Conservation (phyloP, 768 basidiomycete species). For the Mrakia hoshinonis region DNA sequence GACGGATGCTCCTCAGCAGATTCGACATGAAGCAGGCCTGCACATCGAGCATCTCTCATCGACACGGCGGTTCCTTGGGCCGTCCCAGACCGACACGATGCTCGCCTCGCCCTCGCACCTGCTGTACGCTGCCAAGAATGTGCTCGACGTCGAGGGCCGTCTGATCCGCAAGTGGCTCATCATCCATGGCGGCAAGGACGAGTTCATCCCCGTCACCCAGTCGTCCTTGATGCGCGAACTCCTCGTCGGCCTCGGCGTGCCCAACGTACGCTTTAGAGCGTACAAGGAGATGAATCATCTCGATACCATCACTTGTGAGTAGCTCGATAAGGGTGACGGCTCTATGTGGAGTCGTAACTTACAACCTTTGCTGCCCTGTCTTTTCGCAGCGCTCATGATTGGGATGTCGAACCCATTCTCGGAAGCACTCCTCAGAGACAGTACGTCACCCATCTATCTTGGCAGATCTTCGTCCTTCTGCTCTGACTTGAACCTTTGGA, state of each 20-base stretch:
- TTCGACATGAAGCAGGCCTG: conserved; percentile 18
- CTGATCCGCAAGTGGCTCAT: conserved; percentile 18
- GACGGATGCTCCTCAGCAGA: conserved; percentile 16
- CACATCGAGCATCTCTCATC: conserved; percentile 23
- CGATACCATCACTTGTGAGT: conserved; percentile 3
- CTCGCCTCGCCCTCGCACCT: conserved; percentile 15
- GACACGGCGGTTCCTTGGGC: conserved; percentile 21
- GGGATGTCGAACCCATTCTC: background rate
- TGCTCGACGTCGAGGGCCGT: background rate
- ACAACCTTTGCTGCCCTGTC: background rate
- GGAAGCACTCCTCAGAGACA: conserved; percentile 4
- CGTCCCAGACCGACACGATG: conserved; percentile 21
- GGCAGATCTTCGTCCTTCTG: too few species aligned
- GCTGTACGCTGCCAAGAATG: conserved; percentile 22
- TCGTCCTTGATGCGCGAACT: conserved; percentile 17
- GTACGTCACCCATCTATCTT: background rate
- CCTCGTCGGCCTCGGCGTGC: conserved; percentile 10
- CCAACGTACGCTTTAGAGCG: conserved; percentile 10
- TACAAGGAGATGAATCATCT: conserved; percentile 17
- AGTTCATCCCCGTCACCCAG: conserved; percentile 10
- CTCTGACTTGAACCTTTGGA: background rate
- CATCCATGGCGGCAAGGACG: conserved; percentile 22
- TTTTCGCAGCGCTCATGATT: conserved; percentile 4
- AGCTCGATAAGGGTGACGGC: background rate
- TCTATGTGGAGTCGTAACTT: background rate